These are phyloP conservation scores for Rhodotorula mucilaginosa DNA, from an alignment of 1,284 basidiomycete species.

Conservation along the genomic window DNA sequence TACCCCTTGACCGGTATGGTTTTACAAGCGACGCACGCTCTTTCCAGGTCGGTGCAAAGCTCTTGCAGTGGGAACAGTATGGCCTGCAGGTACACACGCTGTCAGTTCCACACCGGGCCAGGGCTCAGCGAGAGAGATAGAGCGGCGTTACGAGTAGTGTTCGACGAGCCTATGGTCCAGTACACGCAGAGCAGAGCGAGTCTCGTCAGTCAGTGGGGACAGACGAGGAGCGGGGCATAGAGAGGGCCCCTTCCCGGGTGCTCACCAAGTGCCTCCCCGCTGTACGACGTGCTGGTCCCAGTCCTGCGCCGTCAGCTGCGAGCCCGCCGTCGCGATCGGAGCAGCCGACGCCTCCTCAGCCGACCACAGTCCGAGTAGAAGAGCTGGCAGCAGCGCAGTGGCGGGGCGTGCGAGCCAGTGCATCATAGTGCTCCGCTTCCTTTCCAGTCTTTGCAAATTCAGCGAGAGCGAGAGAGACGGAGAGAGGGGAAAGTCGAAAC, in stretches of 20 bases:
- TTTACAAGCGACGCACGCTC: conserved; percentile 19
- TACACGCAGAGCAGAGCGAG: background rate
- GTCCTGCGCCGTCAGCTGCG: conserved; percentile 19
- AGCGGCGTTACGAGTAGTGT: conserved; percentile 37
- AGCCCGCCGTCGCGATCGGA: conserved; percentile 19
- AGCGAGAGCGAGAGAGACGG: too few species aligned
- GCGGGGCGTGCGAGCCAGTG: background rate
- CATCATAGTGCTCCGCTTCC: background rate
- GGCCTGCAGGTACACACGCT: conserved; percentile 55
- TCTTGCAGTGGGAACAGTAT: conserved; percentile 72
- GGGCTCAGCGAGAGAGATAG: too few species aligned
- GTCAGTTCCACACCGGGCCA: too few species aligned
- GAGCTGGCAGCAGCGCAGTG: background rate
- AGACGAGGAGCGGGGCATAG: too few species aligned
- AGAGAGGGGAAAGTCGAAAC: too few species aligned
- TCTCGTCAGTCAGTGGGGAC: background rate
- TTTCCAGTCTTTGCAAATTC: too few species aligned
- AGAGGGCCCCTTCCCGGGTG: background rate
- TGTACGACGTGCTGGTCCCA: conserved; percentile 11
- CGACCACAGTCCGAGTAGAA: background rate
- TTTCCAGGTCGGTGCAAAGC: conserved; percentile 77
- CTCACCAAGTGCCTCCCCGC: conserved; percentile 19
- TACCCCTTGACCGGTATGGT: too few species aligned
- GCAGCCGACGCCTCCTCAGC: background rate
- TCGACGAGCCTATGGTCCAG: conserved; percentile 38